These are phyloP conservation scores for Helicocarpus griseus DNA, from an alignment of 2,329 filamentous ascomycete species.

Conservation along the genomic window DNA sequence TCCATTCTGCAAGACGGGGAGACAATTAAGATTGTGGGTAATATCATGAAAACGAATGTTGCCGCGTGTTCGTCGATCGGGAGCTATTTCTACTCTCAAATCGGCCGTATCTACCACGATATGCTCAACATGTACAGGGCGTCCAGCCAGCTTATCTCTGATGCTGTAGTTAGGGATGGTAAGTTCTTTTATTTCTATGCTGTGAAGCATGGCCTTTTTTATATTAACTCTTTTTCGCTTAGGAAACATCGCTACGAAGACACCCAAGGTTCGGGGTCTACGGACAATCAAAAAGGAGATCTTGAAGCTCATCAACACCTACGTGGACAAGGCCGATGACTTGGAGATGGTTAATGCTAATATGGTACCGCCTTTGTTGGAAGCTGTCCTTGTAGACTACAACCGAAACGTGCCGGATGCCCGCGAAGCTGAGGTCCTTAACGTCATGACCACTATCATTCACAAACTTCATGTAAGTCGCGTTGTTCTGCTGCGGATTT, in stretches of 20 bases:
- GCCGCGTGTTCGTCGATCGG: slow-evolving; percentile 96
- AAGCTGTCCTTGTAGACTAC: slow-evolving; percentile 91
- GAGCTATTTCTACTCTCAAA: slow-evolving; percentile 95
- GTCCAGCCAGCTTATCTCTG: slow-evolving; percentile 91
- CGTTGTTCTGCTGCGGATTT: slow-evolving; percentile 42
- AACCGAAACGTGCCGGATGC: slow-evolving; percentile 94
- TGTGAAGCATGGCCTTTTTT: background rate
- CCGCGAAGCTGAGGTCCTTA: slow-evolving; percentile 89
- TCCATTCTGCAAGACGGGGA: slow-evolving; percentile 81
- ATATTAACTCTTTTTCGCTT: slow-evolving; percentile 10
- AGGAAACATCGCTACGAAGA: slow-evolving; percentile 92
- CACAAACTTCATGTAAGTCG: slow-evolving; percentile 88
- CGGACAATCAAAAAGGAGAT: slow-evolving; percentile 99
- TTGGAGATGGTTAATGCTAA: slow-evolving; percentile 84
- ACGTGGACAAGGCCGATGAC: slow-evolving; percentile 96
- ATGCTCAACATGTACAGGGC: slow-evolving; percentile 99
- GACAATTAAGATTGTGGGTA: slow-evolving; percentile 96
- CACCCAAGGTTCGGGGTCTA: slow-evolving; percentile 88
- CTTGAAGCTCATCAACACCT: slow-evolving; percentile 93
- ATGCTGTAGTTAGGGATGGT: slow-evolving; percentile 80
- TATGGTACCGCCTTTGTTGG: slow-evolving; percentile 90
- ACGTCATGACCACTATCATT: slow-evolving; percentile 96
- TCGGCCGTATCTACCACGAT: slow-evolving; percentile 93
- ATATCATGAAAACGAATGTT: slow-evolving; percentile 99
- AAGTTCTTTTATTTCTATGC: slow-evolving; percentile 18